These are phyloP conservation scores for Lagerstroemia speciosa DNA, from an alignment of 345 rosid species.

Conservation along the genomic window DNA sequence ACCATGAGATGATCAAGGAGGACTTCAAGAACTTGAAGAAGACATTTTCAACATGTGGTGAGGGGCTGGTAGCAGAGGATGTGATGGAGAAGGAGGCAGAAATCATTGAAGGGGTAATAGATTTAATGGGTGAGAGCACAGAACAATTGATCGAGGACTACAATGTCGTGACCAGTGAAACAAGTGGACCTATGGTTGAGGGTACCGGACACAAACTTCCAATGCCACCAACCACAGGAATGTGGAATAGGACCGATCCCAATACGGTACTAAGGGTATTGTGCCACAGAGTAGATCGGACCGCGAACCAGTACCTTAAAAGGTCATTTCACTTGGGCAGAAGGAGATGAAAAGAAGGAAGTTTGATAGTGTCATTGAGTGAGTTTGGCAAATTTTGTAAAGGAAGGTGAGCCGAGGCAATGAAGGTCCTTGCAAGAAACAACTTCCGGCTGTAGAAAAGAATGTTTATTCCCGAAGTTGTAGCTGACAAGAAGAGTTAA, in stretches of 20 bases:
- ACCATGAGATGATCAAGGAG: constrained; percentile 48
- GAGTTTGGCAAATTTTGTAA: not conserved
- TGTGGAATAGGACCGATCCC: constrained; percentile 77
- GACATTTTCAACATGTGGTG: constrained; percentile 59
- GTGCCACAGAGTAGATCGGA: constrained; percentile 68
- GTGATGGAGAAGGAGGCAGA: constrained; percentile 60
- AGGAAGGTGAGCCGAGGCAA: not conserved
- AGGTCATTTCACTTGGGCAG: constrained; percentile 63
- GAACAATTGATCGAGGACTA: constrained; percentile 81
- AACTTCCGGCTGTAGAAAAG: not conserved
- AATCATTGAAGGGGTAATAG: constrained; percentile 62
- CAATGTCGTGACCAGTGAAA: constrained; percentile 47
- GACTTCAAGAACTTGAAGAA: constrained; percentile 64
- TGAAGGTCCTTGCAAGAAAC: not conserved
- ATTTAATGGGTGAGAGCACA: constrained; percentile 61
- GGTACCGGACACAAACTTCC: constrained; percentile 52
- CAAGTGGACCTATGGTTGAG: constrained; percentile 36
- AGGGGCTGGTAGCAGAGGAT: constrained; percentile 64
- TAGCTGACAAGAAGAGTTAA: not conserved
- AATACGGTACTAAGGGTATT: constrained; percentile 69
- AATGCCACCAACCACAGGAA: constrained; percentile 72
- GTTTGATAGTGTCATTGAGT: not conserved
- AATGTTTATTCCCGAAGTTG: not conserved
- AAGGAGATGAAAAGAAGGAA: constrained; percentile 28
- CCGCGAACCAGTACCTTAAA: constrained; percentile 58